A percentile compares a stretch with the other conserved stretches of the same genome.
phyloP scores from a whole-genome alignment of 2,329 filamentous ascomycete species.

The Ascocoryne sarcoides region DNA sequence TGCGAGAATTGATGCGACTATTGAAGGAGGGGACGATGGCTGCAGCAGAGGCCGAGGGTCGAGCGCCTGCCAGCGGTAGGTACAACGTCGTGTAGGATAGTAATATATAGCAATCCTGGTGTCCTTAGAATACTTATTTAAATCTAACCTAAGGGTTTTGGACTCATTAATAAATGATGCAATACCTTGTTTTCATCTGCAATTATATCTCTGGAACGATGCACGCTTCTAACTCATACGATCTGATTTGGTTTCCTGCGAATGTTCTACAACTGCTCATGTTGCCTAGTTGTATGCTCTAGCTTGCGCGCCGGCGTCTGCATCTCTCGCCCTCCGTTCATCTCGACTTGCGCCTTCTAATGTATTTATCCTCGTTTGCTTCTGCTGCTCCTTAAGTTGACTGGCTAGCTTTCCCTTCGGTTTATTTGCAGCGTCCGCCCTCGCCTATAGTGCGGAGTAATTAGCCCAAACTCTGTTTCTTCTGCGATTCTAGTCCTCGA shows the following conservation, averaged over 20 bases:
- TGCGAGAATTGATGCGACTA: constrained; percentile 80
- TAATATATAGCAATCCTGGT: too few species aligned
- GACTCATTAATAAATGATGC: too few species aligned
- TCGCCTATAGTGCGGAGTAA: constrained; percentile 2
- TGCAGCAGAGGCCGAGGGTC: constrained; percentile 75
- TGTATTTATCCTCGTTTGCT: constrained; percentile 58
- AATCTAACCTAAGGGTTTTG: too few species aligned
- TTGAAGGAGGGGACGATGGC: constrained; percentile 86
- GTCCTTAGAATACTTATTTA: too few species aligned
- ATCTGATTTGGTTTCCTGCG: too few species aligned
- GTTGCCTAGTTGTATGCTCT: constrained; percentile 53
- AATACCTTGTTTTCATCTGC: too few species aligned
- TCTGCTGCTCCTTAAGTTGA: constrained; percentile 68
- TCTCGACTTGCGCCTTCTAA: constrained; percentile 59
- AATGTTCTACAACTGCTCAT: too few species aligned
- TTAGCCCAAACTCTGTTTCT: too few species aligned
- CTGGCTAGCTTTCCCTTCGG: constrained; percentile 54
- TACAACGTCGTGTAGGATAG: constrained; percentile 80
- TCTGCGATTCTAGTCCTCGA: too few species aligned
- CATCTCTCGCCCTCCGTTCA: constrained; percentile 52
- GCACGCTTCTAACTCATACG: too few species aligned
- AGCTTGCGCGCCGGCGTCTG: constrained; percentile 51
- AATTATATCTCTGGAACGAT: too few species aligned
- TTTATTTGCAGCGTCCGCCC: constrained; percentile 35
- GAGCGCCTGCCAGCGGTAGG: constrained; percentile 68